phyloP scores from a whole-genome alignment of 345 rosid genomes.

The Ceriops tagal region DNA sequence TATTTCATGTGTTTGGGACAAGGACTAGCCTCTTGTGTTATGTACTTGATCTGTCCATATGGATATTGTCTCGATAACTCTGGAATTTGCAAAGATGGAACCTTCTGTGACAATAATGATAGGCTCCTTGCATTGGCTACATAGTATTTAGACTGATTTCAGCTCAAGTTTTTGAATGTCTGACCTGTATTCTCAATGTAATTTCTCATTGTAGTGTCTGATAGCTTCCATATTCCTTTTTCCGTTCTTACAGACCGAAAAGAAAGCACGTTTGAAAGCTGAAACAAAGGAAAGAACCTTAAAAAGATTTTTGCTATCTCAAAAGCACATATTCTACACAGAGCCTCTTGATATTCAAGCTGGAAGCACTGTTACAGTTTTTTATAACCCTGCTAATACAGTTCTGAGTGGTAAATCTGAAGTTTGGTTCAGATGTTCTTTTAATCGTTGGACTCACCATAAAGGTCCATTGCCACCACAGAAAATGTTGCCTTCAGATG shows the following conservation, averaged over 20 bases:
- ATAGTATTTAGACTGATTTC: slow-evolving; percentile 3
- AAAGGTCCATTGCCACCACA: slow-evolving; percentile 75
- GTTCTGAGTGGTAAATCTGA: slow-evolving; percentile 78
- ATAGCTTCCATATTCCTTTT: slow-evolving; percentile 8
- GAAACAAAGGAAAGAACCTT: slow-evolving; percentile 66
- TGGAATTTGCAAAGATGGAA: too few relatives aligned
- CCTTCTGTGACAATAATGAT: background rate
- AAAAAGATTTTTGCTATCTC: slow-evolving; percentile 74
- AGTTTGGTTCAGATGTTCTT: slow-evolving; percentile 90
- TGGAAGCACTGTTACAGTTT: slow-evolving; percentile 56
- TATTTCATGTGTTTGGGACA: too few relatives aligned
- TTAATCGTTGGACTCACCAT: slow-evolving; percentile 89
- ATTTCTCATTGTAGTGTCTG: slow-evolving; percentile 7
- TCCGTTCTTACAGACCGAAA: slow-evolving; percentile 52
- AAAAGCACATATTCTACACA: slow-evolving; percentile 74
- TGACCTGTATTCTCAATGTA: slow-evolving; percentile 6
- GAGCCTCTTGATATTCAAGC: slow-evolving; percentile 84
- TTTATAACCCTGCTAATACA: slow-evolving; percentile 82
- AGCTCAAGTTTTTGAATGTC: slow-evolving; percentile 10
- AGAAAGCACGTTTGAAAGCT: slow-evolving; percentile 62
- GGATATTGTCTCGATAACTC: too few relatives aligned
- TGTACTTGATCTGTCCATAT: too few relatives aligned
- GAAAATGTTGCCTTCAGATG: slow-evolving; percentile 62
- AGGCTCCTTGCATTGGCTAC: slow-evolving; percentile 5
- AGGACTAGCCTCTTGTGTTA: too few relatives aligned